phyloP scores from a whole-genome alignment of 1,284 basidiomycete genomes.

The Marasmius sp. region DNA sequence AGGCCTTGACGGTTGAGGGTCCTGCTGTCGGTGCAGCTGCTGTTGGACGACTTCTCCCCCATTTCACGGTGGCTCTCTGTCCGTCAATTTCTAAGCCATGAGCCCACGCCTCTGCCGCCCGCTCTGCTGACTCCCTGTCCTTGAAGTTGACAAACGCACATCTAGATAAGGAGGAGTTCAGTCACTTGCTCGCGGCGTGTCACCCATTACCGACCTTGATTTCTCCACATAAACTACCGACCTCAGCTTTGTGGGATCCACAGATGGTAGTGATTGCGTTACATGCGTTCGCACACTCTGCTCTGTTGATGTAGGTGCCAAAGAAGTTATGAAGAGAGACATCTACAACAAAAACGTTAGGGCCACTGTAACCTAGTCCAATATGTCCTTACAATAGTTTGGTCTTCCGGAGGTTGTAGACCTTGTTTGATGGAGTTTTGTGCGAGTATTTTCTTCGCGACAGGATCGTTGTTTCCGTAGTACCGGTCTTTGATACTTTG shows the following conservation, averaged over 20 bases:
- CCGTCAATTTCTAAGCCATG: slow-evolving; percentile 86
- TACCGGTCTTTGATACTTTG: slow-evolving; percentile 94
- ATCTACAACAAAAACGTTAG: slow-evolving; percentile 50
- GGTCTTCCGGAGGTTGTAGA: slow-evolving; percentile 87
- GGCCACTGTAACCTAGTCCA: background rate
- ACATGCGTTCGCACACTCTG: slow-evolving; percentile 77
- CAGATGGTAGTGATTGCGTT: slow-evolving; percentile 66
- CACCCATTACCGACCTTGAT: slow-evolving; percentile 50
- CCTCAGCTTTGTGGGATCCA: slow-evolving; percentile 71
- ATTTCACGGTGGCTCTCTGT: slow-evolving; percentile 76
- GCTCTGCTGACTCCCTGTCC: slow-evolving; percentile 78
- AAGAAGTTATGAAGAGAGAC: slow-evolving; percentile 87
- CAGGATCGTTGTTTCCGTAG: slow-evolving; percentile 88
- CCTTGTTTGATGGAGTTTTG: slow-evolving; percentile 77
- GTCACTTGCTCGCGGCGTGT: slow-evolving; percentile 18
- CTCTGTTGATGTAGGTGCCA: slow-evolving; percentile 78
- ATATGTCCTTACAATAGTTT: slow-evolving; percentile 66
- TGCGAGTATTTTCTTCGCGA: slow-evolving; percentile 84
- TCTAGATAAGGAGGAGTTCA: slow-evolving; percentile 37
- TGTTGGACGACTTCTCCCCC: slow-evolving; percentile 74
- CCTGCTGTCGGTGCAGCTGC: slow-evolving; percentile 22
- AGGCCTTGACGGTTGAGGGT: slow-evolving; percentile 15
- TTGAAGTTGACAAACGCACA: slow-evolving; percentile 97
- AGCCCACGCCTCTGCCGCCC: slow-evolving; percentile 83
- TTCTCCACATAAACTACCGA: slow-evolving; percentile 87